Conservation (phyloP, 108 stramenopile genomes). For the Phaeodactylum tricornutum region DNA sequence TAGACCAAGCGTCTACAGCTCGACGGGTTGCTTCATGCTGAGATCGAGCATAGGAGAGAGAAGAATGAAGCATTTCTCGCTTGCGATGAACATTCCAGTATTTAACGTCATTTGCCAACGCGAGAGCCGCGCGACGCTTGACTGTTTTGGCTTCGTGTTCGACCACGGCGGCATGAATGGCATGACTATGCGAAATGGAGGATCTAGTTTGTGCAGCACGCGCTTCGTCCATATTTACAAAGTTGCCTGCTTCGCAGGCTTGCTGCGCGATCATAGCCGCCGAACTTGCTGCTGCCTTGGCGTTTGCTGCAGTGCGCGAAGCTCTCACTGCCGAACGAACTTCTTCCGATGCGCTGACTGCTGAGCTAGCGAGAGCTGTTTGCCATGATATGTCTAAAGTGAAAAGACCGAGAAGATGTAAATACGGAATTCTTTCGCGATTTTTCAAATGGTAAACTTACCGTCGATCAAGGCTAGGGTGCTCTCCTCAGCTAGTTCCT, state of each 20-base stretch:
- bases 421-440: conserved; percentile 2
- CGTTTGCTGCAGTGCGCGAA: conserved; percentile 57
- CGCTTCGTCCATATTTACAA: conserved; percentile 46
- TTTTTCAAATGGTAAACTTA: conserved; percentile 19
- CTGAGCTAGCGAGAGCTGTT: conserved; percentile 60
- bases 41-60: conserved; percentile 44
- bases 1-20: conserved; percentile 67
- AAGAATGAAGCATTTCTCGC: conserved; percentile 49
- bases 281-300: conserved; percentile 43
- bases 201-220: conserved; percentile 52
- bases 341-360: conserved; percentile 63
- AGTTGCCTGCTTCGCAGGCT: conserved; percentile 33
- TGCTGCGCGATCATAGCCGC: conserved; percentile 35
- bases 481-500: conserved; percentile 34
- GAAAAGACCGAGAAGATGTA: conserved; percentile 1
- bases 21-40: conserved; percentile 66
- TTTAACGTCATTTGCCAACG: conserved; percentile 77
- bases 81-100: conserved; percentile 82
- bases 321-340: conserved; percentile 64
- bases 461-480: conserved; percentile 53
- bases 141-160: conserved; percentile 77
- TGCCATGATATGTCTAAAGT: conserved; percentile 76
- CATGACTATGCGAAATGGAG: conserved; percentile 70
- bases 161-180: conserved; percentile 77
- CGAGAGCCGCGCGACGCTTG: conserved; percentile 60